These are phyloP conservation scores for Bipolaris cookei DNA, from an alignment of 2,329 filamentous ascomycete species.

Conservation along the genomic window DNA sequence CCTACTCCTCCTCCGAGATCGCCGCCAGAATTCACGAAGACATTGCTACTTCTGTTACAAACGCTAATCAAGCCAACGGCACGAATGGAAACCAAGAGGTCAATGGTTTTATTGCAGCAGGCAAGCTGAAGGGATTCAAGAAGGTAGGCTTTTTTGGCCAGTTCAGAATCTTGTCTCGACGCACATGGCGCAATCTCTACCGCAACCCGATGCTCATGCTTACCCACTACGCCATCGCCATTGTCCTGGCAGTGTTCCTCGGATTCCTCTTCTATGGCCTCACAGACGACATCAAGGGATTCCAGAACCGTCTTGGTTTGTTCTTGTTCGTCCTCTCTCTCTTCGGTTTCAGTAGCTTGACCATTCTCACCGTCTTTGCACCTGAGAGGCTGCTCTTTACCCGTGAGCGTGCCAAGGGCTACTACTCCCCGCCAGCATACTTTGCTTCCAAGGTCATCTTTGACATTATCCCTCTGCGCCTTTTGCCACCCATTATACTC, in stretches of 20 bases:
- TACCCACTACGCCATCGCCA: conserved; percentile 96
- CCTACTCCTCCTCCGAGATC: conserved; percentile 80
- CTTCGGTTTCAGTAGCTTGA: conserved; percentile 96
- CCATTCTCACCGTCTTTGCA: conserved; percentile 91
- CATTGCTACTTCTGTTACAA: conserved; percentile 71
- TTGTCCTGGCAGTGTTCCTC: conserved; percentile 89
- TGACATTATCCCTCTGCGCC: conserved; percentile 90
- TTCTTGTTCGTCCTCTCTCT: conserved; percentile 97
- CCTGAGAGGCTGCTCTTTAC: conserved; percentile 89
- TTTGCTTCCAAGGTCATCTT: conserved; percentile 98
- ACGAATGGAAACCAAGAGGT: conserved; percentile 62
- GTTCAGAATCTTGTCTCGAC: conserved; percentile 84
- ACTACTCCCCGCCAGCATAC: conserved; percentile 93
- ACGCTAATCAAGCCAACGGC: conserved; percentile 71
- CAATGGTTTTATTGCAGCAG: conserved; percentile 62
- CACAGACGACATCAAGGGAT: conserved; percentile 93
- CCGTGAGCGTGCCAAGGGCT: conserved; percentile 92
- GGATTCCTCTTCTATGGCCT: conserved; percentile 96
- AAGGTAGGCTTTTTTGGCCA: conserved; percentile 81
- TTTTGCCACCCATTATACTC: conserved; percentile 94
- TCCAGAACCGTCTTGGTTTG: conserved; percentile 94
- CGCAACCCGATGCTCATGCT: conserved; percentile 98
- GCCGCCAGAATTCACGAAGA: conserved; percentile 76
- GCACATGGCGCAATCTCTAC: conserved; percentile 97
- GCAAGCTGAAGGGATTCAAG: conserved; percentile 77